Conservation (phyloP, 2,329 filamentous ascomycete genomes). For the Seiridium cupressi region DNA sequence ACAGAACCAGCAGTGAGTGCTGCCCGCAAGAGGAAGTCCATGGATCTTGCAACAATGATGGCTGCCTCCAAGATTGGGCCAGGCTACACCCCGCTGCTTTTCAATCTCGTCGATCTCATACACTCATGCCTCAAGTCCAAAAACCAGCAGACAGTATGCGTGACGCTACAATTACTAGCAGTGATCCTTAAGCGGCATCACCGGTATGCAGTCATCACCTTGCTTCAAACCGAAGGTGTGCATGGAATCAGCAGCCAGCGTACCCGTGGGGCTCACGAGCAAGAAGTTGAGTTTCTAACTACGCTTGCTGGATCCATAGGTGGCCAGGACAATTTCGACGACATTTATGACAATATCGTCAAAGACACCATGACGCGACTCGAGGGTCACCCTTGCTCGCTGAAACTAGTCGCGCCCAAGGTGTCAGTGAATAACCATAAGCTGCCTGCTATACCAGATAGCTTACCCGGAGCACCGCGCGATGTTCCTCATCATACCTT, state of each 20-base stretch:
- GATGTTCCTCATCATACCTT: conserved; percentile 62
- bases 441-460: conserved; percentile 52
- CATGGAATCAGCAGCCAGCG: conserved; percentile 53
- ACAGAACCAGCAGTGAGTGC: conserved; percentile 59
- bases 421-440: conserved; percentile 55
- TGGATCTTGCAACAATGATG: conserved; percentile 81
- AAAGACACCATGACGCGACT: conserved; percentile 68
- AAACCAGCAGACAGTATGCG: conserved; percentile 85
- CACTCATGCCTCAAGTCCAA: conserved; percentile 79
- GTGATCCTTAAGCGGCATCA: conserved; percentile 86
- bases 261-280: conserved; percentile 72
- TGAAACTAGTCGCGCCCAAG: conserved; percentile 64
- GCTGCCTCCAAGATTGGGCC: conserved; percentile 67
- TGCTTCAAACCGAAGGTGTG: conserved; percentile 66
- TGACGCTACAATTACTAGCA: conserved; percentile 83
- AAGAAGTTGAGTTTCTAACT: conserved; percentile 72
- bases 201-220: conserved; percentile 75
- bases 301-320: conserved; percentile 67
- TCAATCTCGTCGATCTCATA: conserved; percentile 90
- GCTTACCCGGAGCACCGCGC: conserved; percentile 58
- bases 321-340: conserved; percentile 67
- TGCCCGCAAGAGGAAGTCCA: conserved; percentile 79
- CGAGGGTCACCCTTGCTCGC: conserved; percentile 72
- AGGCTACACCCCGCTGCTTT: conserved; percentile 77
- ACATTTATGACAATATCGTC: conserved; percentile 68